Evolutionary conservation across 2,329 filamentous ascomycete genomes (phyloP), one percentile per base, ranked within the genome.

Genomic region (Penicillium sp.): DNA sequence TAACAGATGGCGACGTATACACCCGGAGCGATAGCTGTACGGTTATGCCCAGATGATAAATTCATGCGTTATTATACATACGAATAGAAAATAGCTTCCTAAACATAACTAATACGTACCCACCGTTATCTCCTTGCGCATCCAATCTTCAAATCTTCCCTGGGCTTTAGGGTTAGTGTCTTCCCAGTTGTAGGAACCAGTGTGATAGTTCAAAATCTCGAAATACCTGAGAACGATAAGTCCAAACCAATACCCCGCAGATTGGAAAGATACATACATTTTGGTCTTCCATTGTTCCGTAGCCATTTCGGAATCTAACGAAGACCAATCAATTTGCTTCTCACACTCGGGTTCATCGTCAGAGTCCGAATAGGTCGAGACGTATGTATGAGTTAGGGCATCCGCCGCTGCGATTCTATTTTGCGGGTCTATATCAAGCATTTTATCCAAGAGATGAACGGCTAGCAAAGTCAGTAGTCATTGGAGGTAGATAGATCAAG

Each of bases 201-300:
- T 42, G 13, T 55, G 52, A n/a, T 46, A 55, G 21, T 55, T 34
- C 35, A 55, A 29, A 34, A 55, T 37, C n/a, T 55, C 52, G n/a
- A 44, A 46, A 41, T 51, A 51, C 52, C 52, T 55, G 40, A 3
- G n/a, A 18, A 29, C 4, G 3, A 12, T 55, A 81, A 96, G 52
- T 15, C 6, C 5, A 37, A 16, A 13, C 34, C 3, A n/a, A 9
- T 6, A 13, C 3, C 2, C 4, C 1, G 2, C 21, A 23, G 9
- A 16, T 18, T 2, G n/a, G 21, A 23, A 12, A 23, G 15, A 35
- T 27, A 35, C 52, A 9, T 51, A 55, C 93, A 97, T 97, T 93
- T 97, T 97, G 72, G 97, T 96, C 80, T 97, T 97, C 93, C 93
- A 97, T 18, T 91, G 96, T 70, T 97, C 94, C 40, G 96, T 91